Base-by-base conservation (phyloP, 2,329 filamentous ascomycete genomes). In the Pyrenophora seminiperda region DNA sequence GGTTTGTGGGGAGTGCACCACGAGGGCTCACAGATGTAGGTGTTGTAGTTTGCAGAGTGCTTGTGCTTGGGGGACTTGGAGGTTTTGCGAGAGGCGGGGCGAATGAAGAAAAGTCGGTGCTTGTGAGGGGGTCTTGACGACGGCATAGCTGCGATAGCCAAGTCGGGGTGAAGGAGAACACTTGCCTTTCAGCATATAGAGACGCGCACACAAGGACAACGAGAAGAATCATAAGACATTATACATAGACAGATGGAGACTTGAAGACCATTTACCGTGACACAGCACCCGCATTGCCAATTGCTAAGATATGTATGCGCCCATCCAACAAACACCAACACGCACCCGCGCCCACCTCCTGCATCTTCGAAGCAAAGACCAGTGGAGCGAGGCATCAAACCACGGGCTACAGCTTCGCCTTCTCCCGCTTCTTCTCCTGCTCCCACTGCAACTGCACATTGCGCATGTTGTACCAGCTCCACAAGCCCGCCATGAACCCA, bases 391-490 rank as follows among this genome's bases (percentile, higher is more conserved):
- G 7, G 14, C 24, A 42, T 15, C 37, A 38, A 32, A 41, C 22
- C 31, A 22, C 19, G 6, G 18, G 41, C 73, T 65, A 85, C 46
- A 87, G 68, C 71, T 80, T 86, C 20, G 83, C 81, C 75, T 84
- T 87, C 61, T 83, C 79, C 62, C 77, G 78, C 61, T 58, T 66
- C 65, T 76, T 76, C 61, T 76, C 73, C 79, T 73, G 80, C 76
- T 85, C 82, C 91, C 91, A 96, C 52, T 77, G 77, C 71, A 77
- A 81, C 73, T 90, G 89, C 59, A 87, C 85, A 63, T 78, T 80
- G 67, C 83, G 80, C 73, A 92, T 94, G 67, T 84, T 79, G 76
- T 86, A 86, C 69, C 90, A 84, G 61, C 83, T 86, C 86, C 87
- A 92, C 20, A 83, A 74, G 0, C 85, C 90, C 49, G 86, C 81